Evolutionary conservation across 139 green algal species (phyloP), one percentile per base, ranked within the genome.

Genomic region (Penium margaritaceum): DNA sequence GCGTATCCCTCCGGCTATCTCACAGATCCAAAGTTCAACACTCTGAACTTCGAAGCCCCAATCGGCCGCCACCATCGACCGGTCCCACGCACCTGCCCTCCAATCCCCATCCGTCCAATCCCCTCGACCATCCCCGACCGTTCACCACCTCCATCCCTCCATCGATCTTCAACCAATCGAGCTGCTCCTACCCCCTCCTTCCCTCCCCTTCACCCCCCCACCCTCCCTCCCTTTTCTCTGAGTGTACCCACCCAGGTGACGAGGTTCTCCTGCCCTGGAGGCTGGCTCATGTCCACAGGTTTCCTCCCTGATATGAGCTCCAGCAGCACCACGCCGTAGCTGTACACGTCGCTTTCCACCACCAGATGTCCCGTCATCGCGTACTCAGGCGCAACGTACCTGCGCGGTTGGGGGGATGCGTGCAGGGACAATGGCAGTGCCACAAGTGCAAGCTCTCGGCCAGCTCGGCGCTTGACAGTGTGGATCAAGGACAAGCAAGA

Each of bases 281-380:
- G 77, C 33, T 75, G 74, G 2, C 24, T 63, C 7, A 65, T 74
- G 46, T 87, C 84, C 29, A 86, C 75, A 0, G 79, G 62, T 24
- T 79, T 61, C 15, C 53, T 29, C 9, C 82, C 82, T 15, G 78
- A 84, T 51, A 89, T 61, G 46, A 89, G 71, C 67, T 89, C 83
- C 77, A 88, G 75, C 60, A 89, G 67, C 64, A 89, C 75, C 34
- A 88, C 83, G 1, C 70, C 70, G 14, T 77, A 78, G 43, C 70
- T 78, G 70, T 78, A 78, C 29, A 78, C 70, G 43, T 78, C 70
- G 46, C 70, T 78, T 32, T 78, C 60, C 7, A 78, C 70, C 21
- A 78, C 7, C 32, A 78, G 37, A 24, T 78, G 70, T 12, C 70
- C 70, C 36, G 70, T 78, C 70, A 78, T 78, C 24, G 70, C 70